phyloP scores from a whole-genome alignment of 805 yeast species.

The Yamadazyma tumulicola region DNA sequence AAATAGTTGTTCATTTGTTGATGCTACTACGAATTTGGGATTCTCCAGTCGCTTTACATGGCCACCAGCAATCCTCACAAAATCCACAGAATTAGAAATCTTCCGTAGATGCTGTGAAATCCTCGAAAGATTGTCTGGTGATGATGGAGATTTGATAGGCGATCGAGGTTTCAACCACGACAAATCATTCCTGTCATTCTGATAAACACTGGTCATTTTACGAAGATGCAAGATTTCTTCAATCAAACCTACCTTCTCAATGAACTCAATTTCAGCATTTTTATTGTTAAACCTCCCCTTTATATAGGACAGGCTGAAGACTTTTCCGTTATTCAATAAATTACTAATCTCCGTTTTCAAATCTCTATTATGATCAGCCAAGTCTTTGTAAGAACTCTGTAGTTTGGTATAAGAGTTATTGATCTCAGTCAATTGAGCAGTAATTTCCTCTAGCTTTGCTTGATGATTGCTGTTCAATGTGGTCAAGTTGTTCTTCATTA shows the following conservation, averaged over 20 bases:
- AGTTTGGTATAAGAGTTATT: slow-evolving; percentile 13
- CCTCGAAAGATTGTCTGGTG: neutral
- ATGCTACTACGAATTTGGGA: slow-evolving; percentile 17
- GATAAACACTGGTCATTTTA: slow-evolving; percentile 19
- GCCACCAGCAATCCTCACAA: slow-evolving; percentile 7
- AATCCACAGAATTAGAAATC: slow-evolving; percentile 8
- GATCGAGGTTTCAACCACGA: slow-evolving; percentile 17
- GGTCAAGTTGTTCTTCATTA: slow-evolving; percentile 42
- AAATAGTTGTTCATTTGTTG: slow-evolving; percentile 15
- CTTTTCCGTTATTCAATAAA: slow-evolving; percentile 10
- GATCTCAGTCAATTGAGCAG: slow-evolving; percentile 13
- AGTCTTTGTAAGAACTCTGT: neutral
- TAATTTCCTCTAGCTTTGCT: slow-evolving; percentile 17
- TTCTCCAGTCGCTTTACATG: slow-evolving; percentile 6
- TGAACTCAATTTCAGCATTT: slow-evolving; percentile 28
- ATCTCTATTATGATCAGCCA: slow-evolving; percentile 19
- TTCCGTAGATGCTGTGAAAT: slow-evolving; percentile 6
- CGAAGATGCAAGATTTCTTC: slow-evolving; percentile 45
- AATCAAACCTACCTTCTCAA: slow-evolving; percentile 33
- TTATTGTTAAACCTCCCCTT: slow-evolving; percentile 26
- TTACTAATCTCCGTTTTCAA: slow-evolving; percentile 18
- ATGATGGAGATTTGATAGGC: neutral
- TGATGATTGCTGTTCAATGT: slow-evolving; percentile 29
- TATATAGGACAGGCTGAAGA: slow-evolving; percentile 8
- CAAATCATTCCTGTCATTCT: slow-evolving; percentile 7